Conservation (phyloP, 164 flowering plant genomes). For the Hamamelis virginiana region DNA sequence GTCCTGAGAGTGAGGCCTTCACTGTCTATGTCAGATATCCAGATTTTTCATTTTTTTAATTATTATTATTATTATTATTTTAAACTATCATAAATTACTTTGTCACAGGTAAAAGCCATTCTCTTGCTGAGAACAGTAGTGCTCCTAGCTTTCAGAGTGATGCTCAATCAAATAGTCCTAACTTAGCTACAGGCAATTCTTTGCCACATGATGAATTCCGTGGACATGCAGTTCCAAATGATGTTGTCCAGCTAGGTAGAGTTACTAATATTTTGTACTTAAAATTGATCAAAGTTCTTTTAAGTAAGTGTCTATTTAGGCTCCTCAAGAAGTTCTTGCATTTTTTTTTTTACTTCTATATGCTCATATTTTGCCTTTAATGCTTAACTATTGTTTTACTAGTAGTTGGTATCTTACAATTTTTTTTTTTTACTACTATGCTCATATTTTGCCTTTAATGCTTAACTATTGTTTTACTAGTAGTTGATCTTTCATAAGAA, state of each 20-base stretch:
- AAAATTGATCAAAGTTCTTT: too few species aligned
- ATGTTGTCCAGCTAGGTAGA: slow-evolving; percentile 53
- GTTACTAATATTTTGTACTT: background rate
- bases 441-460: background rate
- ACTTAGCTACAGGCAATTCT: slow-evolving; percentile 25
- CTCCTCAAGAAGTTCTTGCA: background rate
- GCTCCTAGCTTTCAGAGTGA: slow-evolving; percentile 20
- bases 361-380: background rate
- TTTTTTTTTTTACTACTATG: background rate
- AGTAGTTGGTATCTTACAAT: too few species aligned
- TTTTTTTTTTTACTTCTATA: background rate
- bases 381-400: background rate
- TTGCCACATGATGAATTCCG: slow-evolving; percentile 51
- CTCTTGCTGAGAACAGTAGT: slow-evolving; percentile 31
- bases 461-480: background rate
- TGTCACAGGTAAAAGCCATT: slow-evolving; percentile 34
- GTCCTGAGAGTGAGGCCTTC: slow-evolving; percentile 42
- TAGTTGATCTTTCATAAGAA: background rate
- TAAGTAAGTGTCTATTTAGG: too few species aligned
- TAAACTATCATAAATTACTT: slow-evolving; percentile 7
- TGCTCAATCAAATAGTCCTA: slow-evolving; percentile 28
- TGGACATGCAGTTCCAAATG: slow-evolving; percentile 44
- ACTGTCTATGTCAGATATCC: background rate
- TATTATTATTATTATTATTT: background rate
- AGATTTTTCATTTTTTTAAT: slow-evolving; percentile 1